These are phyloP conservation scores for Toxicodendron radicans DNA, from an alignment of 345 rosid genomes.

Conservation along the genomic window DNA sequence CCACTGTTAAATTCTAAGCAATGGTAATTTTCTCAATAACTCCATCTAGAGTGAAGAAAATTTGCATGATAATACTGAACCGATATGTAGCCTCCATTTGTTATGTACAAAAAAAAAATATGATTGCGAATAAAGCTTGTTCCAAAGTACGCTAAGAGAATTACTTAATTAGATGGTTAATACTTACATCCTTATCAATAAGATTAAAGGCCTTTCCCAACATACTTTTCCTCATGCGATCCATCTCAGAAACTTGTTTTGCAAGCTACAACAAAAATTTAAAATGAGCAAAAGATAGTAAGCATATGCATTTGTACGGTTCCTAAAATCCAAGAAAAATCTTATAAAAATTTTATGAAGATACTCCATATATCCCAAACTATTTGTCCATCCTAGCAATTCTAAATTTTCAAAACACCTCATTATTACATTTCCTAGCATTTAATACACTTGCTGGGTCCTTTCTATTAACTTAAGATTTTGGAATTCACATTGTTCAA, in stretches of 20 bases:
- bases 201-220: constrained; percentile 81
- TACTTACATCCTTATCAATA: constrained; percentile 74
- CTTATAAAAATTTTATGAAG: neutral
- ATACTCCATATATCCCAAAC: neutral
- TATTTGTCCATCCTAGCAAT: neutral
- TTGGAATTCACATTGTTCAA: neutral
- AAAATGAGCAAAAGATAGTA: neutral
- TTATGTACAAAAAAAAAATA: constrained; percentile 6
- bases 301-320: constrained; percentile 5
- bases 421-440: neutral
- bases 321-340: neutral
- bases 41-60: neutral
- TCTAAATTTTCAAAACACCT: neutral
- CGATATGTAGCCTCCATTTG: constrained; percentile 3
- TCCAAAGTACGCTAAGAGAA: constrained; percentile 17
- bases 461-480: neutral
- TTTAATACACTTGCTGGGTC: neutral
- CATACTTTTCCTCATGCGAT: constrained; percentile 59
- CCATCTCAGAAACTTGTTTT: constrained; percentile 83
- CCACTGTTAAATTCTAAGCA: neutral
- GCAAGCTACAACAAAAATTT: constrained; percentile 53
- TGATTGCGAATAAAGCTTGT: constrained; percentile 7
- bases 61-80: constrained; percentile 4
- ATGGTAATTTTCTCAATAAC: neutral
- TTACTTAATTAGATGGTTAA: constrained; percentile 12